Conservation (phyloP, 768 basidiomycete species). For the Imleria badia region DNA sequence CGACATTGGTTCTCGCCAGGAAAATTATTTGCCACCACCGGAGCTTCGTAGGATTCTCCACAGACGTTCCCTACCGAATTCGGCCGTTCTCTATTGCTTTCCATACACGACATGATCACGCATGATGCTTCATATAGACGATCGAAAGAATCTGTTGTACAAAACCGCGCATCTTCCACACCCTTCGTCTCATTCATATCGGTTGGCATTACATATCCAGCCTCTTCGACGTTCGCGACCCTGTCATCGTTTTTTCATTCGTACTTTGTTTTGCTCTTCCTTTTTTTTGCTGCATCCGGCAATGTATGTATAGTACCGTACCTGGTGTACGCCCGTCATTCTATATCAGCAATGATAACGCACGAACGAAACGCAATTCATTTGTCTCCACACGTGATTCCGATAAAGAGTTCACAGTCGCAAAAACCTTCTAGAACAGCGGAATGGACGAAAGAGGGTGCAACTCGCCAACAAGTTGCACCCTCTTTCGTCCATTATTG, state of each 20-base stretch:
- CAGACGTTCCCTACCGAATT: slow-evolving; percentile 5
- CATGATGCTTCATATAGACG: slow-evolving; percentile 16
- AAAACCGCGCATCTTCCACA: slow-evolving; percentile 14
- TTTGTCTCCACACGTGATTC: slow-evolving; percentile 4
- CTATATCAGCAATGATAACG: slow-evolving; percentile 16
- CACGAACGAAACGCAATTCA: slow-evolving; percentile 5
- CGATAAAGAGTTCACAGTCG: neutral
- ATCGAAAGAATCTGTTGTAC: slow-evolving; percentile 25
- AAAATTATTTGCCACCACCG: slow-evolving; percentile 47
- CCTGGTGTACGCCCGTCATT: slow-evolving; percentile 28
- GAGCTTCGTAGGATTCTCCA: slow-evolving; percentile 31
- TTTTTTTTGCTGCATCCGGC: slow-evolving; percentile 16
- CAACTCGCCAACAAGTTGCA: no score
- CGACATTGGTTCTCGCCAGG: slow-evolving; percentile 57
- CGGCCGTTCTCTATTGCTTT: slow-evolving; percentile 1
- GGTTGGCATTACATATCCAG: slow-evolving; percentile 23
- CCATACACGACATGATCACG: neutral
- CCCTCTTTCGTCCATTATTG: no score
- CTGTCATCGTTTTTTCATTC: slow-evolving; percentile 13
- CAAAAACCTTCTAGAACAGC: slow-evolving; percentile 10
- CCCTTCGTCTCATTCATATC: slow-evolving; percentile 15
- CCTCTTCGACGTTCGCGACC: slow-evolving; percentile 28
- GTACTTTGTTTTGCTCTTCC: neutral
- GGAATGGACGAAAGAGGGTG: neutral
- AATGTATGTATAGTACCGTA: slow-evolving; percentile 37